phyloP scores from a whole-genome alignment of 2,329 filamentous ascomycete genomes.

The Epichloe scottii region DNA sequence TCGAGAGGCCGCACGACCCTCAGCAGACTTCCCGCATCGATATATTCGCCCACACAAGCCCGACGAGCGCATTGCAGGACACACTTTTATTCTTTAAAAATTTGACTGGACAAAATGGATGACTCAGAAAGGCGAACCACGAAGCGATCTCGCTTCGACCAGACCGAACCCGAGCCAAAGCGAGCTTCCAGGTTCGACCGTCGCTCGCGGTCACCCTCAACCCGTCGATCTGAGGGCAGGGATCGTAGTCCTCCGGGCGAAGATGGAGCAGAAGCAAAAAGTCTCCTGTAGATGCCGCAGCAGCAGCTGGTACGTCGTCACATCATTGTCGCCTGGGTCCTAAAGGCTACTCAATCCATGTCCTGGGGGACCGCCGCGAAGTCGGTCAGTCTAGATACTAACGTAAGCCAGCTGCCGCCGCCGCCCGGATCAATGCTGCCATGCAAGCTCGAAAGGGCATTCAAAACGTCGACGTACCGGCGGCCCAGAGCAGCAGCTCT shows the following conservation, averaged over 20 bases:
- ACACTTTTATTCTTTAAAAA: neutral
- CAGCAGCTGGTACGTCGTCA: constrained; percentile 55
- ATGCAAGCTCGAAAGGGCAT: constrained; percentile 79
- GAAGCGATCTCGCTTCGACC: constrained; percentile 90
- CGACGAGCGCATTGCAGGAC: neutral
- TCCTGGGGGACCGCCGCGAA: neutral
- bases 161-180: constrained; percentile 71
- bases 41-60: neutral
- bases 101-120: constrained; percentile 37
- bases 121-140: constrained; percentile 59
- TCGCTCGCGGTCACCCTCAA: constrained; percentile 72
- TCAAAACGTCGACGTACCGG: constrained; percentile 80
- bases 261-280: constrained; percentile 34
- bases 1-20: neutral
- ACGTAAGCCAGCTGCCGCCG: constrained; percentile 57
- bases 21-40: neutral
- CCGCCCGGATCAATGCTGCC: constrained; percentile 74
- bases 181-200: constrained; percentile 76
- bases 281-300: constrained; percentile 52
- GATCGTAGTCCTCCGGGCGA: constrained; percentile 66
- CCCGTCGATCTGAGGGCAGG: constrained; percentile 56
- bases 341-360: neutral
- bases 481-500: constrained; percentile 39
- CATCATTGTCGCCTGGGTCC: neutral
- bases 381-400: constrained; percentile 12